phyloP scores from a whole-genome alignment of 768 basidiomycete species.

The Mrakia blollopis region DNA sequence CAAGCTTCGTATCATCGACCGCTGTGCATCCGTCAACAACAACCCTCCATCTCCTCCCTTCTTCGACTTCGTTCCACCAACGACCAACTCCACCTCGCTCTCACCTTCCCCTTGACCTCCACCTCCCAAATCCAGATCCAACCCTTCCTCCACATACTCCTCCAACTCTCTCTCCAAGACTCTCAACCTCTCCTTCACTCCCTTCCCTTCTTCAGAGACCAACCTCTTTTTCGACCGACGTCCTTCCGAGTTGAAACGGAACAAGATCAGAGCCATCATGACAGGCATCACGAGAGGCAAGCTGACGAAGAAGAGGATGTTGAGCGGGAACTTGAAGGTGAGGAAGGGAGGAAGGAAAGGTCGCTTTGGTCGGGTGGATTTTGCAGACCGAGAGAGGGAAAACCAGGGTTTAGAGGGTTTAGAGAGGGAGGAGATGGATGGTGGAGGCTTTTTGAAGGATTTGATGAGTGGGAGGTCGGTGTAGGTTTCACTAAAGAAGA shows the following conservation, averaged over 20 bases:
- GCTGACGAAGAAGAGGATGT: conserved; percentile 11
- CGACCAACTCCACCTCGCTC: not conserved
- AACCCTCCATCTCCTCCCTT: conserved; percentile 10
- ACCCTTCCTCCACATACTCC: not conserved
- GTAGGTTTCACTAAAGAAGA: not conserved
- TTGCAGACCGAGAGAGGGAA: conserved; percentile 36
- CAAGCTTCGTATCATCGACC: conserved; percentile 2
- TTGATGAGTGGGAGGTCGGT: not conserved
- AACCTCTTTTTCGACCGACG: not conserved
- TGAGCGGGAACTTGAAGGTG: conserved; percentile 1
- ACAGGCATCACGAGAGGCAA: conserved; percentile 46
- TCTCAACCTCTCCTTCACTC: conserved; percentile 22
- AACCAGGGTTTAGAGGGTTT: not conserved
- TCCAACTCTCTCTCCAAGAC: conserved; percentile 26
- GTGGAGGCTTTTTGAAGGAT: not conserved
- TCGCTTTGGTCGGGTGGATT: conserved; percentile 52
- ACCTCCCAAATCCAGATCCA: not conserved
- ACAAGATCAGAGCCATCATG: conserved; percentile 39
- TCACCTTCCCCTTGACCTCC: too few species aligned
- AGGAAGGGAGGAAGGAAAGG: not conserved
- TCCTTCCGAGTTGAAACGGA: conserved; percentile 52
- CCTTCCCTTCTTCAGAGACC: not conserved
- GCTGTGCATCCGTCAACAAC: conserved; percentile 18
- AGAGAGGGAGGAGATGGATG: not conserved
- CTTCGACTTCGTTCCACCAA: not conserved